A percentile compares a stretch with the other conserved stretches of the same genome.
These are phyloP conservation scores for Avena atlantica DNA, from an alignment of 176 grass and related monocot genomes.

Conservation along the genomic window DNA sequence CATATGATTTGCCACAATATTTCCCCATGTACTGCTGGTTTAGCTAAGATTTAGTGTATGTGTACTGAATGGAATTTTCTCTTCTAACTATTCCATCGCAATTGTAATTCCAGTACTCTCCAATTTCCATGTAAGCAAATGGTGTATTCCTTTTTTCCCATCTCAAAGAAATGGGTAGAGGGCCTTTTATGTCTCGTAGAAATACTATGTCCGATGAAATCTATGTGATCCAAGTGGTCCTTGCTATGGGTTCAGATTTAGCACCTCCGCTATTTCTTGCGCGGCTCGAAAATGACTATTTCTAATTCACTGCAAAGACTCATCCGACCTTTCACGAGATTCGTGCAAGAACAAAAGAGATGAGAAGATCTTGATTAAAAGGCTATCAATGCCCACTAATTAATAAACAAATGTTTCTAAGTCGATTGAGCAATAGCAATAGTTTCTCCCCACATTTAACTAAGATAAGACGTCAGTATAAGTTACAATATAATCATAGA, in stretches of 20 bases:
- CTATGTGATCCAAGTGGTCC: neutral
- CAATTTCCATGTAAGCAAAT: neutral
- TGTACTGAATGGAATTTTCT: neutral
- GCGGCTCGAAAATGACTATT: too few relatives aligned
- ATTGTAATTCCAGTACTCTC: neutral
- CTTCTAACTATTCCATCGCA: neutral
- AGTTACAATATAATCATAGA: neutral
- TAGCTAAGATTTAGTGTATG: neutral
- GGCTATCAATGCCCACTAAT: neutral
- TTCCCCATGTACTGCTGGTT: constrained; percentile 21
- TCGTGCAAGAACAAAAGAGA: neutral
- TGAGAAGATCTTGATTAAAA: neutral
- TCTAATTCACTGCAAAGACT: neutral
- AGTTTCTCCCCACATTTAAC: neutral
- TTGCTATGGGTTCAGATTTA: neutral
- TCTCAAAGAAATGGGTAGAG: neutral
- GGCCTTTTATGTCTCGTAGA: neutral
- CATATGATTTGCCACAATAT: constrained; percentile 23
- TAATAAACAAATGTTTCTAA: too few relatives aligned
- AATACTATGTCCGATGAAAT: neutral
- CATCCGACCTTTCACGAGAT: neutral
- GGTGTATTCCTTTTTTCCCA: neutral
- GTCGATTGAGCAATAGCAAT: neutral
- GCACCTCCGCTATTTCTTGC: too few relatives aligned
- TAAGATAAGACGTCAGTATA: neutral